A percentile compares a stretch with the other conserved stretches of the same genome.
Evolutionary conservation across 352 stramenopile species (phyloP).

Genomic region (Aphanomyces astaci): DNA sequence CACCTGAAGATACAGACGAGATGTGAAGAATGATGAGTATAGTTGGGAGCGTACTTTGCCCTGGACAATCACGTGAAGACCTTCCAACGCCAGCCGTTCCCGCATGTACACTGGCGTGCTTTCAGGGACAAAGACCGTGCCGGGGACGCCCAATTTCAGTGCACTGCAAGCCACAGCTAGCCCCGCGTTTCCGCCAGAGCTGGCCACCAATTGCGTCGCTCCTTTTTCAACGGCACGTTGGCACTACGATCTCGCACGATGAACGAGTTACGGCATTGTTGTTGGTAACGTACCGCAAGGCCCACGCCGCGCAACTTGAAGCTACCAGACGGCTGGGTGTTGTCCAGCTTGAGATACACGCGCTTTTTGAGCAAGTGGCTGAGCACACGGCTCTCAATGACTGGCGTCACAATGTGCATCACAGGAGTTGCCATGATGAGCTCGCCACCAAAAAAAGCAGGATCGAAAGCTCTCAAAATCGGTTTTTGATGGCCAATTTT

Average conservation of each 20-base stretch:
- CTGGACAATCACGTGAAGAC: slow-evolving; percentile 55
- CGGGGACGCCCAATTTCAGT: slow-evolving; percentile 39
- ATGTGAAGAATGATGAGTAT: neutral
- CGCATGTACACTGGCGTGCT: slow-evolving; percentile 70
- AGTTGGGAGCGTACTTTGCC: slow-evolving; percentile 33
- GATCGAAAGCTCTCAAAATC: no score
- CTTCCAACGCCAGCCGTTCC: slow-evolving; percentile 44
- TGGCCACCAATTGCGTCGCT: slow-evolving; percentile 39
- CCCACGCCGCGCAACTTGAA: slow-evolving; percentile 83
- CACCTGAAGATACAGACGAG: slow-evolving; percentile 10
- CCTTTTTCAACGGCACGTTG: slow-evolving; percentile 23
- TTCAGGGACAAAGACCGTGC: slow-evolving; percentile 58
- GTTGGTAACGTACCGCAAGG: slow-evolving; percentile 26
- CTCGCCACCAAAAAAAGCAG: no score
- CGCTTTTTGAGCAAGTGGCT: slow-evolving; percentile 29
- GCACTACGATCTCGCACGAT: neutral
- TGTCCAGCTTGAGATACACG: slow-evolving; percentile 79
- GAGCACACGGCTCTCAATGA: slow-evolving; percentile 45
- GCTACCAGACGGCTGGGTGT: slow-evolving; percentile 54
- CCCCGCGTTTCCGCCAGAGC: slow-evolving; percentile 72
- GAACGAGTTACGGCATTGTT: neutral
- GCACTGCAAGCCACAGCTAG: slow-evolving; percentile 51
- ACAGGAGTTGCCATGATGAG: neutral
- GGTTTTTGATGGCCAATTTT: no score
- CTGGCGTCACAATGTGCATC: slow-evolving; percentile 34